Conservation (phyloP, 208 protist species). For the Plasmodiophora brassicae region DNA sequence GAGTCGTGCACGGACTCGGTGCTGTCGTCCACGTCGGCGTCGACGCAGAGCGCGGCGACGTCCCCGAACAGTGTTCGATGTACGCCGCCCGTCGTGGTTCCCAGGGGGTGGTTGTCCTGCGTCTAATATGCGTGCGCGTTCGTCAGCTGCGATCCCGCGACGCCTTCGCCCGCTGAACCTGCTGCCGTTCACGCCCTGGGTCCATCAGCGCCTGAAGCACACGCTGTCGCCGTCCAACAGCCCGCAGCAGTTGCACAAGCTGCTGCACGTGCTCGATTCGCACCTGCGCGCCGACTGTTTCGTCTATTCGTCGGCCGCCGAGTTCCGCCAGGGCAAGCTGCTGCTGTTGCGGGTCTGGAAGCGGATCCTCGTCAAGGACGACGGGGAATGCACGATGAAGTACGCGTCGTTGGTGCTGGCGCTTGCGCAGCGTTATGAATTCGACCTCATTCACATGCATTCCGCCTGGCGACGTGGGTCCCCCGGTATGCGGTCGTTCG, state of each 20-base stretch:
- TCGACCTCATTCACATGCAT: neutral
- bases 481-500: neutral
- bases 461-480: neutral
- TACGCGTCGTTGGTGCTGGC: neutral
- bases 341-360: neutral
- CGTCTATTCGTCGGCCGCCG: neutral
- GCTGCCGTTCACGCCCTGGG: neutral
- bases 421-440: neutral
- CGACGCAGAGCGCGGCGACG: no score
- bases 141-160: neutral
- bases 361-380: neutral
- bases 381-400: neutral
- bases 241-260: neutral
- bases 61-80: no score
- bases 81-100: no score
- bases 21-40: neutral
- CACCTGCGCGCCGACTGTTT: neutral
- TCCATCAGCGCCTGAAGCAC: neutral
- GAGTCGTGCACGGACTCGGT: neutral
- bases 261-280: neutral
- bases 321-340: neutral
- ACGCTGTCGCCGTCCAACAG: neutral
- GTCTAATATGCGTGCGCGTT: no score
- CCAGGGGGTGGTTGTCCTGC: no score
- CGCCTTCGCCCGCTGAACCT: neutral